A percentile compares a stretch with the other conserved stretches of the same genome.
Conservation (phyloP, 78 protist genomes). For the Dictyostelium firmibasis region DNA sequence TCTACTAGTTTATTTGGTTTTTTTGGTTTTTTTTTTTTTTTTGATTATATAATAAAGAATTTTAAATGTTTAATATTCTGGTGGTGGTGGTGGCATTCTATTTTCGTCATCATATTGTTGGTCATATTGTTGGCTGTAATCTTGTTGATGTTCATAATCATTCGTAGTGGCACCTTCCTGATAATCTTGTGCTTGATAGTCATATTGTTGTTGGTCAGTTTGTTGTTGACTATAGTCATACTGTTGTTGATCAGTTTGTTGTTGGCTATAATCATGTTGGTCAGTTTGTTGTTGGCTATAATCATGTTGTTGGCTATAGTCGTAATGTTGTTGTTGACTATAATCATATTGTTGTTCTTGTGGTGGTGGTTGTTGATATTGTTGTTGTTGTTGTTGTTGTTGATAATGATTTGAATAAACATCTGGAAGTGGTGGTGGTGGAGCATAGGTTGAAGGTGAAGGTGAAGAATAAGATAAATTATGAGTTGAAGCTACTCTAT, state of each 20-base stretch:
- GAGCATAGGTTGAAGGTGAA: conserved; percentile 16
- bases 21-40: neutral
- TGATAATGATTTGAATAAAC: neutral
- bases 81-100: conserved; percentile 23
- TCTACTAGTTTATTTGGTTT: neutral
- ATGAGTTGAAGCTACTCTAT: neutral
- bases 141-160: neutral
- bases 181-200: neutral
- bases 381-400: neutral
- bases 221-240: neutral
- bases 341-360: neutral
- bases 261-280: neutral
- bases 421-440: conserved; percentile 17
- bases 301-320: neutral
- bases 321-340: neutral
- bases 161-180: conserved; percentile 10
- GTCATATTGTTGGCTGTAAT: neutral
- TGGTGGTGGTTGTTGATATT: neutral
- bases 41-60: neutral
- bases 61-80: neutral
- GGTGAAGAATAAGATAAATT: conserved; percentile 22
- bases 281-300: neutral
- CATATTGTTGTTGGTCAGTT: neutral
- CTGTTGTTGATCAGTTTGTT: neutral
- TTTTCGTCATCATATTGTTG: neutral